Conservation (phyloP, 73 alveolate genomes). For the Paramecium pentaurelia region DNA sequence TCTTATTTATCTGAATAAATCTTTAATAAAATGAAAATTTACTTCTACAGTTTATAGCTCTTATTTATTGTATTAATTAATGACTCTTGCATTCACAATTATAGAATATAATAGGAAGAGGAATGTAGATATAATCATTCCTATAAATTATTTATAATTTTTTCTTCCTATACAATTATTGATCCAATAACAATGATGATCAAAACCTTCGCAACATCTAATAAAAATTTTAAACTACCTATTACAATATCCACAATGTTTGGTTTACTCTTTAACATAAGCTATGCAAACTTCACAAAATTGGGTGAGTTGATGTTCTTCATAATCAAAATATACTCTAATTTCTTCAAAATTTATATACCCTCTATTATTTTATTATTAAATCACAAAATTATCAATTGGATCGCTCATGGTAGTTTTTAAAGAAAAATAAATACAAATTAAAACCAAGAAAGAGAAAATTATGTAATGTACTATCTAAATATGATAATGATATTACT, state of each 20-base stretch:
- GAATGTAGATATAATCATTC: not conserved
- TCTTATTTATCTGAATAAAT: not conserved
- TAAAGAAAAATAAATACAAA: not conserved
- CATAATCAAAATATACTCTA: conserved; percentile 18
- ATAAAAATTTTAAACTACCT: not conserved
- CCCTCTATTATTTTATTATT: not conserved
- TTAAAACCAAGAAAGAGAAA: not conserved
- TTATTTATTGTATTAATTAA: not conserved
- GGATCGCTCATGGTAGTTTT: not conserved
- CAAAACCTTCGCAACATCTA: conserved; percentile 56
- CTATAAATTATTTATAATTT: conserved; percentile 24
- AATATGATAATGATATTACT: not conserved
- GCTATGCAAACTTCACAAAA: conserved; percentile 59
- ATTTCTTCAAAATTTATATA: not conserved
- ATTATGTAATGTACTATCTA: not conserved
- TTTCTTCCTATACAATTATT: conserved; percentile 55
- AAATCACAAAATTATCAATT: not conserved
- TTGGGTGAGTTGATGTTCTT: not conserved
- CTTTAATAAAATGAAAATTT: not conserved
- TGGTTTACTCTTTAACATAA: conserved; percentile 52
- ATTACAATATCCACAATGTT: conserved; percentile 83
- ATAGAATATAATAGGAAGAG: not conserved
- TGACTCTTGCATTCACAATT: not conserved
- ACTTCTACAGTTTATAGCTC: not conserved
- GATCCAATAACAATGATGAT: conserved; percentile 62